phyloP scores from a whole-genome alignment of 2,329 filamentous ascomycete species.

The Myriangium duriaei region DNA sequence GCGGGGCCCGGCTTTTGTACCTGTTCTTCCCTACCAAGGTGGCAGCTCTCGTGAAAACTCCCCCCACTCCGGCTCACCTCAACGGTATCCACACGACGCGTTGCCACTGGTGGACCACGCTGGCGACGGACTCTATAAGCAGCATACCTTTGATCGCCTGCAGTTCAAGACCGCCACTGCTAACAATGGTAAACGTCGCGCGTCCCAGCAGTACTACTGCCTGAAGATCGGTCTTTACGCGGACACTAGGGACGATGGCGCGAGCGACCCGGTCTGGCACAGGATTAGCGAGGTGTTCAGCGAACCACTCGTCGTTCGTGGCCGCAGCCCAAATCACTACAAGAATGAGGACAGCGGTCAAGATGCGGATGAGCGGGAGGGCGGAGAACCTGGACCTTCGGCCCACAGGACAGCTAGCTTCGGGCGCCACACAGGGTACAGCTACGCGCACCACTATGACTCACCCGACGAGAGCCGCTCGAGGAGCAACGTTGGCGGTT shows the following conservation, averaged over 20 bases:
- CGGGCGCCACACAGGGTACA: background rate
- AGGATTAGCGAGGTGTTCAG: slow-evolving; percentile 62
- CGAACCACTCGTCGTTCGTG: slow-evolving; percentile 75
- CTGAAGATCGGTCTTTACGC: slow-evolving; percentile 76
- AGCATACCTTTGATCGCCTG: slow-evolving; percentile 71
- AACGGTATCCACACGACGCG: slow-evolving; percentile 5
- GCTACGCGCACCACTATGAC: background rate
- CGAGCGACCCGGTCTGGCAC: slow-evolving; percentile 45
- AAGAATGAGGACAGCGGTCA: slow-evolving; percentile 27
- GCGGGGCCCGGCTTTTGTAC: slow-evolving; percentile 21
- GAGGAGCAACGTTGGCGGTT: background rate
- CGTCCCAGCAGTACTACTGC: slow-evolving; percentile 86
- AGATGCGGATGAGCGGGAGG: slow-evolving; percentile 1
- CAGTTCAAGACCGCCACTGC: slow-evolving; percentile 91
- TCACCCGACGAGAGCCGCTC: background rate
- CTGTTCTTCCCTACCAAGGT: slow-evolving; percentile 13
- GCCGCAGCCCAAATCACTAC: slow-evolving; percentile 61
- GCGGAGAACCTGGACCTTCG: background rate
- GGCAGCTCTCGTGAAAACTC: slow-evolving; percentile 2
- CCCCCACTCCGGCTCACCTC: background rate
- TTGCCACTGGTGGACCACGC: slow-evolving; percentile 4
- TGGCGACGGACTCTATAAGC: slow-evolving; percentile 19
- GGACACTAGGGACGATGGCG: slow-evolving; percentile 42
- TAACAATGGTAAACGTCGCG: slow-evolving; percentile 83
- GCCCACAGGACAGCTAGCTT: background rate